phyloP scores from a whole-genome alignment of 192 early-diverging fungal genomes.

The Backusella australiensis region DNA sequence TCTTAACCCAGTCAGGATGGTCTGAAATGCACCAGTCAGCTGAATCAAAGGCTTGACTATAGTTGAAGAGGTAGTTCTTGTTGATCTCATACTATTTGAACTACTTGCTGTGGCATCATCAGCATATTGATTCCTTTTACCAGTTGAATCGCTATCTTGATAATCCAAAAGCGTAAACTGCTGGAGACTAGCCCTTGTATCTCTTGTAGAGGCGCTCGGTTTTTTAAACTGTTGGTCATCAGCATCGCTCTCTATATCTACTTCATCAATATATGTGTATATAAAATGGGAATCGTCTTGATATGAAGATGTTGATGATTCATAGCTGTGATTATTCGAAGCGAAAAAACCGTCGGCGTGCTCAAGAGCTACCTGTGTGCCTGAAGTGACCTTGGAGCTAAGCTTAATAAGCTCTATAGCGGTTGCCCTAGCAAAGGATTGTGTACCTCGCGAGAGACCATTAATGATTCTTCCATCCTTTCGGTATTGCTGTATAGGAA shows the following conservation, averaged over 20 bases:
- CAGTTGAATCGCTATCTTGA: slow-evolving; percentile 74
- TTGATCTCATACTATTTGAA: slow-evolving; percentile 36
- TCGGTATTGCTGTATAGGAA: slow-evolving; percentile 93
- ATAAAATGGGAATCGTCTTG: background rate
- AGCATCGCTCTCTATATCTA: background rate
- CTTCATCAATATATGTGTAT: background rate
- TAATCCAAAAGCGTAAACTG: slow-evolving; percentile 72
- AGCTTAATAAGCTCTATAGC: slow-evolving; percentile 90
- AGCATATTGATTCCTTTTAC: slow-evolving; percentile 52
- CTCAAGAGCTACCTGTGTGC: slow-evolving; percentile 87
- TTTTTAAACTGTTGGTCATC: background rate
- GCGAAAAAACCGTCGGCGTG: slow-evolving; percentile 80
- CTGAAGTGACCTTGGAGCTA: slow-evolving; percentile 82
- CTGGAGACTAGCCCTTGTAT: background rate
- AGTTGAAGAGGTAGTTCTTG: slow-evolving; percentile 77
- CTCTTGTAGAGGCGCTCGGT: background rate
- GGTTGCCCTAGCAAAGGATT: slow-evolving; percentile 86
- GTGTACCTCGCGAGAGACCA: slow-evolving; percentile 82
- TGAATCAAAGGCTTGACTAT: slow-evolving; percentile 96
- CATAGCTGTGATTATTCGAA: background rate
- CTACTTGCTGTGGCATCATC: slow-evolving; percentile 52
- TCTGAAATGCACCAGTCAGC: slow-evolving; percentile 86
- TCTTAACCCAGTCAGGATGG: slow-evolving; percentile 87
- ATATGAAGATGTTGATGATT: slow-evolving; percentile 33
- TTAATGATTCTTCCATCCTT: slow-evolving; percentile 88